phyloP scores from a whole-genome alignment of 805 yeast genomes.

The Kodamaea jinghongensis region DNA sequence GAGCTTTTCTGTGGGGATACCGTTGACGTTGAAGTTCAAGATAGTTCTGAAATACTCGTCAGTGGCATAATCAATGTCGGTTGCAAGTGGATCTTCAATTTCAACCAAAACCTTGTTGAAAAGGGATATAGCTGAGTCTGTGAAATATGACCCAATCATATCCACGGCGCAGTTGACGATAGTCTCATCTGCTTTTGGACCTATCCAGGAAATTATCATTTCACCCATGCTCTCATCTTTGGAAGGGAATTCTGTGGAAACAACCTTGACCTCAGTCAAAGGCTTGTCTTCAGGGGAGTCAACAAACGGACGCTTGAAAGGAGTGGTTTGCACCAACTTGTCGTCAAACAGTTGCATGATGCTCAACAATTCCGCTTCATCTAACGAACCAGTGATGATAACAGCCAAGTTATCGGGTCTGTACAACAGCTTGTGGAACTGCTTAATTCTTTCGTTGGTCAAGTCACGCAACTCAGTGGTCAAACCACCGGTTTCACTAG shows the following conservation, averaged over 20 bases:
- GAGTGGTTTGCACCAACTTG: slow-evolving; percentile 42
- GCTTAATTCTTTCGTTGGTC: slow-evolving; percentile 68
- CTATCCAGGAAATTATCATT: slow-evolving; percentile 72
- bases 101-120: slow-evolving; percentile 73
- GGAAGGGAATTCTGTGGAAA: slow-evolving; percentile 79
- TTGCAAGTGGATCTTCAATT: slow-evolving; percentile 76
- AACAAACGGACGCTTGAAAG: slow-evolving; percentile 68
- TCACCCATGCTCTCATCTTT: slow-evolving; percentile 84
- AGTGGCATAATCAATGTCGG: slow-evolving; percentile 63
- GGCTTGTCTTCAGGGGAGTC: slow-evolving; percentile 55
- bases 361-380: slow-evolving; percentile 64
- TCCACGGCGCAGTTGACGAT: slow-evolving; percentile 66
- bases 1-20: slow-evolving; percentile 72
- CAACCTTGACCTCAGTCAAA: slow-evolving; percentile 37
- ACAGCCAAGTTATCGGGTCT: slow-evolving; percentile 82
- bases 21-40: slow-evolving; percentile 56
- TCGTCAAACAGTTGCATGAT: slow-evolving; percentile 62
- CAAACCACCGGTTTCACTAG: slow-evolving; percentile 92
- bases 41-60: slow-evolving; percentile 69
- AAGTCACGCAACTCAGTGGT: slow-evolving; percentile 71
- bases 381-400: slow-evolving; percentile 82
- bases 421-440: slow-evolving; percentile 70
- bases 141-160: slow-evolving; percentile 67
- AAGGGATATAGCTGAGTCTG: slow-evolving; percentile 74
- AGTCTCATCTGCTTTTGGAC: slow-evolving; percentile 59